Conservation (phyloP, 805 yeast genomes). For the Yarrowia divulgata region DNA sequence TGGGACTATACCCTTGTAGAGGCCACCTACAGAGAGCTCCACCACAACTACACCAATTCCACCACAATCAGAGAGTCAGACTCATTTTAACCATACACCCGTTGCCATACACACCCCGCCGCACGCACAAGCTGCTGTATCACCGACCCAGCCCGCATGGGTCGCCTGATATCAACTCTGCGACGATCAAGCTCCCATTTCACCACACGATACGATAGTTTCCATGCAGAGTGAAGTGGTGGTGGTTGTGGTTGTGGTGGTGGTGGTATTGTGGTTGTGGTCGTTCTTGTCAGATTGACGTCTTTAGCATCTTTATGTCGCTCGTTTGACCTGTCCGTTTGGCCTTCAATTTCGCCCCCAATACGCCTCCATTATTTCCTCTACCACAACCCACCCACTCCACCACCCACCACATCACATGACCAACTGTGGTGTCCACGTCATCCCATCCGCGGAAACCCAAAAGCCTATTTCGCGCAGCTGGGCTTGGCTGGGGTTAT, state of each 20-base stretch:
- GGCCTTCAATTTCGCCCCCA: too few species aligned
- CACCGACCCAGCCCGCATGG: background rate
- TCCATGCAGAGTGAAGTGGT: too few species aligned
- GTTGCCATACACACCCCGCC: background rate
- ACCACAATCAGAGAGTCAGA: too few species aligned
- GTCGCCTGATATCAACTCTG: slow-evolving; percentile 18
- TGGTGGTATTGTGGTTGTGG: too few species aligned
- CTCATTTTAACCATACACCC: too few species aligned
- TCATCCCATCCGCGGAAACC: slow-evolving; percentile 34
- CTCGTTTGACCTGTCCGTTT: too few species aligned
- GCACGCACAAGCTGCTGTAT: background rate
- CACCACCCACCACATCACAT: background rate
- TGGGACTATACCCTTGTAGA: too few species aligned
- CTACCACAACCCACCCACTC: background rate
- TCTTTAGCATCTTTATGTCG: too few species aligned
- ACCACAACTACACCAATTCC: too few species aligned
- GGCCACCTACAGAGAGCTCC: too few species aligned
- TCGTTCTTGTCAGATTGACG: too few species aligned
- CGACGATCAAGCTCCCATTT: slow-evolving; percentile 35
- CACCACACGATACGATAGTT: background rate
- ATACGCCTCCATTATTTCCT: background rate
- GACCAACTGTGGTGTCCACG: slow-evolving; percentile 12
- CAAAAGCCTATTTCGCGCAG: background rate
- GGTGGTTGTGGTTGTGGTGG: too few species aligned
- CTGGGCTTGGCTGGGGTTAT: slow-evolving; percentile 25